These are phyloP conservation scores for Lanmaoa pseudosensibilis DNA, from an alignment of 768 basidiomycete genomes.

Conservation along the genomic window DNA sequence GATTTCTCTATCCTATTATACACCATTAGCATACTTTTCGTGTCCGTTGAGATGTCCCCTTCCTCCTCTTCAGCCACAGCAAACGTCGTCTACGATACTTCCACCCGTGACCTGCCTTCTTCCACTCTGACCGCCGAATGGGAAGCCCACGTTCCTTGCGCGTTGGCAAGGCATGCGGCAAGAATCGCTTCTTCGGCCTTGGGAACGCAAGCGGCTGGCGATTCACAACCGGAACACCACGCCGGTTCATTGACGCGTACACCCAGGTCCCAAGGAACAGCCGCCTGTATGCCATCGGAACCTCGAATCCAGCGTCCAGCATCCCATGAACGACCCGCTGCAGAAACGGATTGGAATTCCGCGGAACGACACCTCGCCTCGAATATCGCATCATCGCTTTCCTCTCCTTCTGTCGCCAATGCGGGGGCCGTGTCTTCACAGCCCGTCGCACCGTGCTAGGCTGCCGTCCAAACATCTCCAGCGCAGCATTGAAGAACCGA, in stretches of 20 bases:
- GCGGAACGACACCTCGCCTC: conserved; percentile 24
- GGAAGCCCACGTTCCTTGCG: conserved; percentile 38
- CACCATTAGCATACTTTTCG: conserved; percentile 28
- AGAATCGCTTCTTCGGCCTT: conserved; percentile 18
- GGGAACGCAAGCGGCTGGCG: conserved; percentile 32
- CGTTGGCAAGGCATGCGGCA: conserved; percentile 26
- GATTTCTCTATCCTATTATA: conserved; percentile 24
- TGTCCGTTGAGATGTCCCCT: conserved; percentile 12
- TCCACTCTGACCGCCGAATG: conserved; percentile 30
- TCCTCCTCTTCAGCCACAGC: not conserved
- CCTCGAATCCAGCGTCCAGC: conserved; percentile 37
- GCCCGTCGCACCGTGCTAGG: conserved; percentile 20
- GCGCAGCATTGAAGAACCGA: conserved; percentile 66
- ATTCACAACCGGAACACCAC: conserved; percentile 13
- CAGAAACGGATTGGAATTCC: conserved; percentile 36
- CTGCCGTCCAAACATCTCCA: conserved; percentile 43
- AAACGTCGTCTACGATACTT: conserved; percentile 14
- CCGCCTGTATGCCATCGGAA: conserved; percentile 42
- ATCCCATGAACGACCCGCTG: conserved; percentile 41
- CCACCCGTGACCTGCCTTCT: conserved; percentile 20
- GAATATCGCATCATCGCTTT: conserved; percentile 30
- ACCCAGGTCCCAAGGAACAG: conserved; percentile 40
- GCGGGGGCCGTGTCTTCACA: conserved; percentile 16
- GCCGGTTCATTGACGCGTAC: conserved; percentile 19
- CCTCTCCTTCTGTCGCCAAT: conserved; percentile 34